Evolutionary conservation across 495 filamentous ascomycete genomes (phyloP).

Genomic region (Neurospora sp.): DNA sequence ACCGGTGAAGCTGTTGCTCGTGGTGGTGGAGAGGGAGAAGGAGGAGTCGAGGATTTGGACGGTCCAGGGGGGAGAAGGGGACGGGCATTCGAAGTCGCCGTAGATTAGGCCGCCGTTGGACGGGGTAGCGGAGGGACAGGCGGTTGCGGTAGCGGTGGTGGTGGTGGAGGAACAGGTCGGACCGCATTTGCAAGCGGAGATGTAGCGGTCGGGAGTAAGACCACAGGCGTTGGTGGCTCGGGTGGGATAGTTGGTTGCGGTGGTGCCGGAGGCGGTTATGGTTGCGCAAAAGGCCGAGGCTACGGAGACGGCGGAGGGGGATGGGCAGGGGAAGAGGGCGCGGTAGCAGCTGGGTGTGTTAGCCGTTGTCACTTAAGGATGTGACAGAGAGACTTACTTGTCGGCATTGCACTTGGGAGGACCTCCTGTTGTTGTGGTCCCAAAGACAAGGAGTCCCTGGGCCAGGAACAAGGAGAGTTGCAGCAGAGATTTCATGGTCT

Average conservation of each 20-base stretch:
- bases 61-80: constrained; percentile 8
- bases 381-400: too few species aligned
- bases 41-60: constrained; percentile 8
- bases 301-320: constrained; percentile 6
- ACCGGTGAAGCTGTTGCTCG: not conserved
- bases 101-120: constrained; percentile 3
- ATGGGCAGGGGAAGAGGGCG: constrained; percentile 13
- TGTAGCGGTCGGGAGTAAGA: constrained; percentile 6
- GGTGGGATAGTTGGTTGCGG: constrained; percentile 15
- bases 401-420: not conserved
- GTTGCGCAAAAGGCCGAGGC: constrained; percentile 13
- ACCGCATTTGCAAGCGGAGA: constrained; percentile 13
- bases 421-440: not conserved
- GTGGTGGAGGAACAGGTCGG: constrained; percentile 10
- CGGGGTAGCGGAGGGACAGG: constrained; percentile 4
- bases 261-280: constrained; percentile 9
- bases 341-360: constrained; percentile 10
- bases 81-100: constrained; percentile 16
- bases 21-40: constrained; percentile 2
- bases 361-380: too few species aligned
- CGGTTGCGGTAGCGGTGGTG: not conserved
- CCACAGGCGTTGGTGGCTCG: constrained; percentile 13
- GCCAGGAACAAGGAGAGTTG: not conserved
- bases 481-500: not conserved
- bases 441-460: not conserved